Evolutionary conservation across 768 basidiomycete genomes (phyloP).

Genomic region (Psilocybe tampanensis): DNA sequence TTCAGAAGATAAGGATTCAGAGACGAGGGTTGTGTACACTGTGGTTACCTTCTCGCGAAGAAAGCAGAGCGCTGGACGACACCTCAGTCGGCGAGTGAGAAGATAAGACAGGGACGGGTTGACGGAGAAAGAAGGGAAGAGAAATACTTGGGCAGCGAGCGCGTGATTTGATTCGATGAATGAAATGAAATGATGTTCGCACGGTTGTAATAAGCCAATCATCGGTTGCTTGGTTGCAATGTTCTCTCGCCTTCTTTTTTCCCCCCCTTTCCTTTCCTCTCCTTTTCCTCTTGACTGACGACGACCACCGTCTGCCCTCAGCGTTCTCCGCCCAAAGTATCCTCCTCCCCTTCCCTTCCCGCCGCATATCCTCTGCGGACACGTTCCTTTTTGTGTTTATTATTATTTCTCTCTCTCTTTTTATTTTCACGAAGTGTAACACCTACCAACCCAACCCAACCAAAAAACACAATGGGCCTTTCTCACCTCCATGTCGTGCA

Average conservation of each 20-base stretch:
- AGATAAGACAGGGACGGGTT: no score
- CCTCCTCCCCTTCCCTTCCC: slow-evolving; percentile 8
- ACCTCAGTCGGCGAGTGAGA: no score
- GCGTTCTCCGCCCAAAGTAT: slow-evolving; percentile 2
- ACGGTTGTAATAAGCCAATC: background rate
- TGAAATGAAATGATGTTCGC: background rate
- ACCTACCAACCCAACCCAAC: slow-evolving; percentile 1
- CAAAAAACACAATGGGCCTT: slow-evolving; percentile 14
- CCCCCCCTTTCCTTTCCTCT: slow-evolving; percentile 1
- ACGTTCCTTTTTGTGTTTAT: slow-evolving; percentile 27
- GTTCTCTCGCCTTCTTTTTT: slow-evolving; percentile 3
- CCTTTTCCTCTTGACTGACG: slow-evolving; percentile 1
- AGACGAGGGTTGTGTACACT: no score
- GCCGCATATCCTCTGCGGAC: slow-evolving; percentile 19
- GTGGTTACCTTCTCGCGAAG: no score
- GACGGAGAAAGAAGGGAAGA: no score
- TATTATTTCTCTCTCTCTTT: background rate
- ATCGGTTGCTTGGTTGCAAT: background rate
- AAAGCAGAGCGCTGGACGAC: no score
- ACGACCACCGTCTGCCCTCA: background rate
- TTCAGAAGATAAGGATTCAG: no score
- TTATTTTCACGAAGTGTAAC: slow-evolving; percentile 4
- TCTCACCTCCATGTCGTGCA: slow-evolving; percentile 17
- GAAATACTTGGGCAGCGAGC: no score
- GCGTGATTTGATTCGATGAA: no score